phyloP scores from a whole-genome alignment of 2,329 filamentous ascomycete species.

The Venturia pyrina region DNA sequence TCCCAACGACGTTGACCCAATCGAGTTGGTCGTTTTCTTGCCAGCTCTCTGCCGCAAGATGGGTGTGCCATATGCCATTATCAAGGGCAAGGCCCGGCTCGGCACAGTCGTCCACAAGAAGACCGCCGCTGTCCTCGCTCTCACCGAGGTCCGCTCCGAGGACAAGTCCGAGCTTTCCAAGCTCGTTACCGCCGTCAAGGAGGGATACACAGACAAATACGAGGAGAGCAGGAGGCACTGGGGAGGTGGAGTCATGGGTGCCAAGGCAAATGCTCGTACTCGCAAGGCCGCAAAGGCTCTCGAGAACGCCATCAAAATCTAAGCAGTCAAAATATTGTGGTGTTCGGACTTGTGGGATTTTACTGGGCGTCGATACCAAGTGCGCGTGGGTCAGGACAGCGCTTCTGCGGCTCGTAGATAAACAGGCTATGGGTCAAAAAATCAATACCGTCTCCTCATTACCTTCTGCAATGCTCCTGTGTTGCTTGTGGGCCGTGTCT shows the following conservation, averaged over 20 bases:
- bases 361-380: conserved; percentile 2
- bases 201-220: conserved; percentile 93
- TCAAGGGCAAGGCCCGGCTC: conserved; percentile 99
- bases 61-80: conserved; percentile 97
- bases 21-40: conserved; percentile 98
- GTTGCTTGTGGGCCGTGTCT: background rate
- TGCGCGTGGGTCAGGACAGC: background rate
- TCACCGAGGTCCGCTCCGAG: conserved; percentile 95
- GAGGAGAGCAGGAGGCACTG: conserved; percentile 87
- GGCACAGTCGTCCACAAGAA: conserved; percentile 99
- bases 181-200: conserved; percentile 92
- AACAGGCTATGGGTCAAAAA: conserved; percentile 3
- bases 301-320: conserved; percentile 96
- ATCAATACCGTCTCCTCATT: background rate
- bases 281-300: conserved; percentile 92
- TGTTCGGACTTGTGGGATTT: background rate
- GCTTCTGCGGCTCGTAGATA: conserved; percentile 1
- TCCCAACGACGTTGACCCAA: conserved; percentile 98
- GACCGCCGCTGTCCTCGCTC: conserved; percentile 90
- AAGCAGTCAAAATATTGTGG: conserved; percentile 30
- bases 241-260: conserved; percentile 99
- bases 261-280: conserved; percentile 71
- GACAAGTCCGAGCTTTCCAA: conserved; percentile 98
- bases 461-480: background rate
- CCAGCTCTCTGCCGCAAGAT: conserved; percentile 99